Conservation (phyloP, 2,329 filamentous ascomycete species). For the Scedosporium dehoogii region DNA sequence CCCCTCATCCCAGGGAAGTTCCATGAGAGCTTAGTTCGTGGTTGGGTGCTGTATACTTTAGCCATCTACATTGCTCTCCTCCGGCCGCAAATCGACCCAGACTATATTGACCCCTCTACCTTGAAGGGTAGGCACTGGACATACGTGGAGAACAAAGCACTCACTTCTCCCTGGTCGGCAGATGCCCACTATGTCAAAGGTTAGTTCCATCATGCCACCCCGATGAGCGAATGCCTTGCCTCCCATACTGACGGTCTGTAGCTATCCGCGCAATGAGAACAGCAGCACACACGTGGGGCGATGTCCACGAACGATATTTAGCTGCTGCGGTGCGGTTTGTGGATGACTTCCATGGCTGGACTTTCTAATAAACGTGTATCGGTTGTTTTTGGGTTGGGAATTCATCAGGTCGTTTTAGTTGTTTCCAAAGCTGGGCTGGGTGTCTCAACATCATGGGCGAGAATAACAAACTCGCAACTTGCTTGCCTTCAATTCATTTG, state of each 20-base stretch:
- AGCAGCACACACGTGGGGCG: slow-evolving; percentile 64
- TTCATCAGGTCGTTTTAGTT: too few species aligned
- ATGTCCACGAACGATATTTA: slow-evolving; percentile 55
- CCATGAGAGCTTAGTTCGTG: slow-evolving; percentile 63
- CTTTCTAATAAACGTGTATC: not conserved
- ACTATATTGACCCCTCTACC: slow-evolving; percentile 48
- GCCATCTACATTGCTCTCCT: slow-evolving; percentile 67
- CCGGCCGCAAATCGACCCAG: slow-evolving; percentile 61
- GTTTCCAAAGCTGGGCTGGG: too few species aligned
- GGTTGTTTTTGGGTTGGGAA: too few species aligned
- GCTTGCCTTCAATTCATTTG: too few species aligned
- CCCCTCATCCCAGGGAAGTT: slow-evolving; percentile 64
- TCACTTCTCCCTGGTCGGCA: slow-evolving; percentile 55
- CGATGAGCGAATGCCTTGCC: not conserved
- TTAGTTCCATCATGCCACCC: slow-evolving; percentile 22
- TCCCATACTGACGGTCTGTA: not conserved
- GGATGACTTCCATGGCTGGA: slow-evolving; percentile 64
- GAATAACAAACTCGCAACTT: too few species aligned
- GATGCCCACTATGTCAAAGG: slow-evolving; percentile 85
- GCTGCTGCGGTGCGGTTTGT: slow-evolving; percentile 62
- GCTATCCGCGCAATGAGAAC: slow-evolving; percentile 62
- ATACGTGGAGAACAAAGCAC: slow-evolving; percentile 60
- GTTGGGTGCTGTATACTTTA: slow-evolving; percentile 84
- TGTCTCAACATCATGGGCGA: too few species aligned
- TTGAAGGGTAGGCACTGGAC: slow-evolving; percentile 63